Base-by-base conservation (phyloP, 2,329 filamentous ascomycete species). In the Trichothecium roseum region DNA sequence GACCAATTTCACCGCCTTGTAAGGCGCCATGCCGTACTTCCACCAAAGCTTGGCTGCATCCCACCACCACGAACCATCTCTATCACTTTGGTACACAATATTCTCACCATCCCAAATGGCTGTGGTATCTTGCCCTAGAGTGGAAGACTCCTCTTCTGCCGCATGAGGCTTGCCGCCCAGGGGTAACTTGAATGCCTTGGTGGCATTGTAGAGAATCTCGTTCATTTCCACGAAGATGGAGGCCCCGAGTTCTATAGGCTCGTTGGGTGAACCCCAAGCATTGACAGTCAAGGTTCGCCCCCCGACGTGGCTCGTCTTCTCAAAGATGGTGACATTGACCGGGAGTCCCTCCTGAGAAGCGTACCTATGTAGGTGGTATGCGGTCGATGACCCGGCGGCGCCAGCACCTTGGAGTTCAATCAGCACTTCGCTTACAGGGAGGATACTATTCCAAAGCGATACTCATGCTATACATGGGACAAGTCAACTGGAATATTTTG, bases 201-300 rank as follows among this genome's bases (percentile, higher is more conserved):
- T 78, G 1, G 87, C 82, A 37, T 83, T 78, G 47, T 79, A 74
- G 28, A 98, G 70, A 48, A 94, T 94, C 28, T 77, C 66, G 52
- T 96, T 98, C 30, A 82, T 73, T 33, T 81, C 57, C 30, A 96
- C 84, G 53, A 96, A 98, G 47, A 96, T 94, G 41, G 82, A 89
- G 9, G 84, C 91, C 13, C 91, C 91, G 1, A 96, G 67, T 56
- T 98, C 91, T 26, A 94, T 72, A 2, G 82, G 81, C 28, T 78
- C 63, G 1, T 62, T 43, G 2, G 78, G 65, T 46, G 89, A 69
- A 43, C 74, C 70, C 53, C 82, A 89, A 3, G 78, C 79, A 49
- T 87, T 66, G 14, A 94, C 81, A 1, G 88, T 96, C 20, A 88
- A 84, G 7, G 83, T 83, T 18, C 91, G 83, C 8, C 91, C 91